Evolutionary conservation across 768 basidiomycete genomes (phyloP), one percentile per base, ranked within the genome.

Genomic region (Lactarius hatsudake): DNA sequence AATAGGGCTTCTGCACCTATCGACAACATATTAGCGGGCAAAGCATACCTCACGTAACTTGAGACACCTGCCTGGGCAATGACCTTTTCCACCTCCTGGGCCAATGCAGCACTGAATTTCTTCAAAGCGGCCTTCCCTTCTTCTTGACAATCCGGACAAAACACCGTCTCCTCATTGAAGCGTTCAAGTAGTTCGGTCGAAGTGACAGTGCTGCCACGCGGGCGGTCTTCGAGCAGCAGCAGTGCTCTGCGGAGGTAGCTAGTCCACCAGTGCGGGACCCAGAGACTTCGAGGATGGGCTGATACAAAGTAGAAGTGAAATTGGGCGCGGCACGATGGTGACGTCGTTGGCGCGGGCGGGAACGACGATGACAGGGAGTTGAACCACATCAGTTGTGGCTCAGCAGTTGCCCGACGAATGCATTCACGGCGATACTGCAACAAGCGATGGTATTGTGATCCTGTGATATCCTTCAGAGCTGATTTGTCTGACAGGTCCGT

Each of bases 191-290:
- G 54, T 45, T 36, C 65, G 17, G 68, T 28, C 17, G 68, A 61
- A 23, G 26, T 10, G 57, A 66, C 68, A 18, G 68, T 69, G 45
- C 23, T 30, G 28, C 65, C 68, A 20, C 68, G 68, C 13, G 65
- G 68, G 17, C 68, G 43, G 48, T 67, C 68, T 69, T 62, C 43
- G 34, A 69, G 59, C 28, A 59, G 36, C 12, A n/a, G 43, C 20
- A 53, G 40, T n/a, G 68, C 60, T 48, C 62, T 62, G 48, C 58
- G 65, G 32, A 69, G 56, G 59, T 69, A 69, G 20, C 30, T 5
- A 12, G 65, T 69, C 68, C 68, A 69, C 68, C 68, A 69, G 59
- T 66, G 60, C 28, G 68, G 68, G 20, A 69, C 68, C 68, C 68
- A 69, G 36, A 69, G 64, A 40, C 43, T 68, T 61, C 59, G 64